Percentiles rank a stretch among this genome's conserved stretches.
Conservation (phyloP, 257 asterid species). For the Catharanthus roseus region DNA sequence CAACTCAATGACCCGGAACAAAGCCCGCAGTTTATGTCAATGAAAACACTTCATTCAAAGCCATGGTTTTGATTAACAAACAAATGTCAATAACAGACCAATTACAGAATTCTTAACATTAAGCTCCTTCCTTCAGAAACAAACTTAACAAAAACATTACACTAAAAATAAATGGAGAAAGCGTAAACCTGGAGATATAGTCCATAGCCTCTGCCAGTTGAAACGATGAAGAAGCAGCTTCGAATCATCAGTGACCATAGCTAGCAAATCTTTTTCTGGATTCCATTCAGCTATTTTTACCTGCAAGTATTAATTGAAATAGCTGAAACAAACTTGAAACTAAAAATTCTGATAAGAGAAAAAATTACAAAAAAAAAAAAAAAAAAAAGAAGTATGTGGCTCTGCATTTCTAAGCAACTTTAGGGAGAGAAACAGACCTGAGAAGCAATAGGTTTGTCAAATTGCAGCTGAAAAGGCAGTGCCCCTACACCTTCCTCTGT, state of each 20-base stretch:
- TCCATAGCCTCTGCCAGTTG: slow-evolving; percentile 99
- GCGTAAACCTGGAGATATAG: slow-evolving; percentile 64
- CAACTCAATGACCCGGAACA: background rate
- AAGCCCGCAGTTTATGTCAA: background rate
- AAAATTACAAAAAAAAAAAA: background rate
- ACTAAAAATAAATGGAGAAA: background rate
- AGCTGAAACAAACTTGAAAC: background rate
- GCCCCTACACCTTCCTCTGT: slow-evolving; percentile 40
- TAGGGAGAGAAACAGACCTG: slow-evolving; percentile 35
- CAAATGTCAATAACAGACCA: background rate
- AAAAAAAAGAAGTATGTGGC: background rate
- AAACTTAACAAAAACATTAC: background rate
- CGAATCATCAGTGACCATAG: slow-evolving; percentile 88
- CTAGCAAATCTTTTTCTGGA: slow-evolving; percentile 91
- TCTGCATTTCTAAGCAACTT: background rate
- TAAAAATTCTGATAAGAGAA: background rate
- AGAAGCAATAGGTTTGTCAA: slow-evolving; percentile 81
- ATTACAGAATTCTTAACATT: background rate
- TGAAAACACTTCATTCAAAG: background rate
- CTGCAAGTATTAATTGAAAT: slow-evolving; percentile 35
- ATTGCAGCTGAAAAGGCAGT: slow-evolving; percentile 87
- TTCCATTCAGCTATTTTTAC: slow-evolving; percentile 94
- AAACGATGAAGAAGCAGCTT: slow-evolving; percentile 94
- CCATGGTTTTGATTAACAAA: background rate
- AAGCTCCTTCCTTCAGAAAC: background rate